Base-by-base conservation (phyloP, 352 stramenopile species). In the Globisporangium middletonii region DNA sequence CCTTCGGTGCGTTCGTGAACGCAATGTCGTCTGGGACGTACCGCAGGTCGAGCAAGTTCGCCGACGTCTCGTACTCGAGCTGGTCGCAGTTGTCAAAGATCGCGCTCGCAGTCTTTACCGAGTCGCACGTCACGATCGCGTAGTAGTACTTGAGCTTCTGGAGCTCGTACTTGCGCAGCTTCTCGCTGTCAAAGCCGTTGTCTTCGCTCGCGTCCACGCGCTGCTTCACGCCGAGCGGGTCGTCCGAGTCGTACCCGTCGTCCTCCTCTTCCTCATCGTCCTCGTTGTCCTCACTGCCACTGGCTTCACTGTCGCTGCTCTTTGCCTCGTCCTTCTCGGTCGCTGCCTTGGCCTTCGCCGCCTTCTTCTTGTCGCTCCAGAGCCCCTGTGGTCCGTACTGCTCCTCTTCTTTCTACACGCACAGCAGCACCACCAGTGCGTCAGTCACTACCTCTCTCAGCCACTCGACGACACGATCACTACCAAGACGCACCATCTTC, bases 101-200 rank as follows among this genome's bases (percentile, higher is more conserved):
- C 30, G 82, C 73, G 41, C 95, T 88, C 30, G 97, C 93, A 9
- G 94, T 94, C 53, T 93, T 86, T 35, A 93, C 73, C 27, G 77
- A 93, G 55, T 96, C 80, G 77, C 97, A 99, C 46, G 93, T 95
- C 13, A 96, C 93, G 19, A 99, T 77, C 4, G 96, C 97, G 79
- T 99, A 99, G 67, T 98, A 99, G 72, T 99, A 99, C 62, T 95
- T 92, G 38, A 99, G 77, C 71, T 98, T 98, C 55, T 97, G 91
- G 47, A 97, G 79, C 68, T 99, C 97, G 72, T 99, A 99, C 38
- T 87, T 86, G 55, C 96, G 87, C 41, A 99, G 73, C 62, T 97
- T 97, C 72, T 99, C 95, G 30, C 75, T 72, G 72, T 99, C 92
- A 63, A 98, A 98, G 23, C 89, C 75, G 38, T 89, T 75, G 19